phyloP scores from a whole-genome alignment of 441 rosid genomes.

The Mallotus repandus region DNA sequence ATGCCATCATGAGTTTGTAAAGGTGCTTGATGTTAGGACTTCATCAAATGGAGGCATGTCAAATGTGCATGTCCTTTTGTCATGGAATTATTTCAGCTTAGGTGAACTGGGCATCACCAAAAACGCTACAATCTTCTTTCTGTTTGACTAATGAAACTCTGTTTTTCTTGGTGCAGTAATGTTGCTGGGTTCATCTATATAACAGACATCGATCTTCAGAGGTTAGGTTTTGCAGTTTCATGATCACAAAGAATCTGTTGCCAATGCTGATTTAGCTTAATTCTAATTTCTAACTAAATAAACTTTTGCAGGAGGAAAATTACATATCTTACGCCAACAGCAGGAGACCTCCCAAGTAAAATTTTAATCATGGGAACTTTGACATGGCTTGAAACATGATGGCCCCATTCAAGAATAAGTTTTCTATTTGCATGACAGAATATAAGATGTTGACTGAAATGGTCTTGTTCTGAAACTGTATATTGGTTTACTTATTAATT shows the following conservation, averaged over 20 bases:
- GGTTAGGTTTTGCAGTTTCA: slow-evolving; percentile 35
- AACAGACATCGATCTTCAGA: slow-evolving; percentile 54
- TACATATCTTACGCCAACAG: slow-evolving; percentile 66
- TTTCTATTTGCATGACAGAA: neutral
- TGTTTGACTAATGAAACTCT: neutral
- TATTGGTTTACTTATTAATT: neutral
- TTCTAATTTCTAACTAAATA: neutral
- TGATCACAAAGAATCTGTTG: neutral
- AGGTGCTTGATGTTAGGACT: neutral
- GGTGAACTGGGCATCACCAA: neutral
- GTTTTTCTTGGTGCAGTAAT: slow-evolving; percentile 44
- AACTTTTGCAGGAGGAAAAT: slow-evolving; percentile 55
- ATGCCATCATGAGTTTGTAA: neutral
- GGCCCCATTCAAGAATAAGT: neutral
- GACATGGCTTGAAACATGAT: slow-evolving; percentile 81
- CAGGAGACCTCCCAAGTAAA: slow-evolving; percentile 69
- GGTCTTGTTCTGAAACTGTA: neutral
- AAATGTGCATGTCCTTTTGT: neutral
- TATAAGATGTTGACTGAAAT: neutral
- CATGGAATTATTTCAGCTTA: neutral
- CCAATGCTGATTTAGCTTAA: neutral
- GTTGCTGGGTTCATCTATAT: slow-evolving; percentile 71
- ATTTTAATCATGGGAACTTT: slow-evolving; percentile 67
- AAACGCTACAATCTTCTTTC: neutral
- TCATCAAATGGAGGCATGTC: neutral